phyloP scores from a whole-genome alignment of 257 asterid species.

The Capsicum pubescens region DNA sequence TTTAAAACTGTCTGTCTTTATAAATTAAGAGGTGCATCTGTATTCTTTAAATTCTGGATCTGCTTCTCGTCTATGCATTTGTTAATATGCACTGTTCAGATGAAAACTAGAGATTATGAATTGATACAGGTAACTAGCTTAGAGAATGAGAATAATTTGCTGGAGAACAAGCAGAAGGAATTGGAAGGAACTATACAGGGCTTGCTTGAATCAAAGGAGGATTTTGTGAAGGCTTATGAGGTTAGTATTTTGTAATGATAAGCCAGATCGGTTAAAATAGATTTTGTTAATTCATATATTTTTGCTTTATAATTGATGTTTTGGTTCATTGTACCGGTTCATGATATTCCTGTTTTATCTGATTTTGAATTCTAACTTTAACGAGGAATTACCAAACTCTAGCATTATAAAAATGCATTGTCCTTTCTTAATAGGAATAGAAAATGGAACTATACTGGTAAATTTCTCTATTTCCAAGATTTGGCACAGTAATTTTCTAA shows the following conservation, averaged over 20 bases:
- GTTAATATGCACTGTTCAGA: neutral
- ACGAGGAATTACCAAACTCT: neutral
- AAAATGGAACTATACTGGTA: neutral
- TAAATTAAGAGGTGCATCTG: neutral
- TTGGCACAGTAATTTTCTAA: neutral
- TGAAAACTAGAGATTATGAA: neutral
- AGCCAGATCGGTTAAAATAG: neutral
- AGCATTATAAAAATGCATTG: neutral
- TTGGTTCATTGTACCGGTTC: neutral
- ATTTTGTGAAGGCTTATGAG: slow-evolving; percentile 51
- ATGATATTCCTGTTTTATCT: slow-evolving; percentile 15
- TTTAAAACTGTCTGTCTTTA: neutral
- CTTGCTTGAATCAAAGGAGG: slow-evolving; percentile 46
- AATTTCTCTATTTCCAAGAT: neutral
- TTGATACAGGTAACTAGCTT: slow-evolving; percentile 43
- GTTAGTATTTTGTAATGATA: slow-evolving; percentile 31
- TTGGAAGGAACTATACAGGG: slow-evolving; percentile 43
- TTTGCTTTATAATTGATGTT: neutral
- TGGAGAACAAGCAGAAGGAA: slow-evolving; percentile 49
- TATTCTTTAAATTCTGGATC: neutral
- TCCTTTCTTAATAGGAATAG: neutral
- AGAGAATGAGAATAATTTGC: slow-evolving; percentile 44
- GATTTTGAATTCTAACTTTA: neutral
- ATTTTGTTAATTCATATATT: neutral
- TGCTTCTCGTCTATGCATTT: neutral